Base-by-base conservation (phyloP, 2,329 filamentous ascomycete genomes). In the Talaromyces sp. region DNA sequence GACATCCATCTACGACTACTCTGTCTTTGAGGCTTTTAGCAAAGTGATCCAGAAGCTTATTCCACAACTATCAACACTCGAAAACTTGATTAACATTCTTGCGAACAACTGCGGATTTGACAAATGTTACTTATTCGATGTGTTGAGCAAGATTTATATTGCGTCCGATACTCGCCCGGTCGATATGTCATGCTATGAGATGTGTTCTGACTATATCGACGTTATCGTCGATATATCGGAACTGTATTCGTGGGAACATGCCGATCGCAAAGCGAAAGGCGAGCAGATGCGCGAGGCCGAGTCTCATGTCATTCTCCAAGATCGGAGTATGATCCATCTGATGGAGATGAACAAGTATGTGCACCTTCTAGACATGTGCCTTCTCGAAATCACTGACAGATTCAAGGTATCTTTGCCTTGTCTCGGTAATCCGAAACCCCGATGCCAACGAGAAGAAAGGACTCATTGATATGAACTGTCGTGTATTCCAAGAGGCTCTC, bases 11-110 rank as follows among this genome's bases (percentile, higher is more conserved):
- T 99, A 98, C 83, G 95, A 99, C 77, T 94, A 97, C 80, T 96
- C 91, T 72, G 97, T 97, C 74, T 99, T 98, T 76, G 95, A 99
- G 79, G 95, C 95, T 59, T 97, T 99, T 77, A 94, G 90, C 81
- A 97, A 97, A 78, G 94, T 99, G 68, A 97, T 99, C 69, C 95
- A 99, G 79, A 97, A 97, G 78, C 86, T 99, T 34, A 94, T 99
- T 61, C 94, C 95, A 0, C 91, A 96, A 68, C 86, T 99, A 7
- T 92, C 93, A 5, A 96, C 93, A 29, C 87, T 99, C 64, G 95
- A 99, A 79, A 91, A 93, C 60, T 87, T 99, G 78, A 89, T 99
- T 73, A 97, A 96, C 73, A 95, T 94, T 70, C 86, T 99, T 49
- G 96, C 92, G 80, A 92, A 91, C 67, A 95, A 92, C 15, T 98